Evolutionary conservation across 495 filamentous ascomycete species (phyloP), one percentile per base, ranked within the genome.

Genomic region (Trichoderma erinaceum): DNA sequence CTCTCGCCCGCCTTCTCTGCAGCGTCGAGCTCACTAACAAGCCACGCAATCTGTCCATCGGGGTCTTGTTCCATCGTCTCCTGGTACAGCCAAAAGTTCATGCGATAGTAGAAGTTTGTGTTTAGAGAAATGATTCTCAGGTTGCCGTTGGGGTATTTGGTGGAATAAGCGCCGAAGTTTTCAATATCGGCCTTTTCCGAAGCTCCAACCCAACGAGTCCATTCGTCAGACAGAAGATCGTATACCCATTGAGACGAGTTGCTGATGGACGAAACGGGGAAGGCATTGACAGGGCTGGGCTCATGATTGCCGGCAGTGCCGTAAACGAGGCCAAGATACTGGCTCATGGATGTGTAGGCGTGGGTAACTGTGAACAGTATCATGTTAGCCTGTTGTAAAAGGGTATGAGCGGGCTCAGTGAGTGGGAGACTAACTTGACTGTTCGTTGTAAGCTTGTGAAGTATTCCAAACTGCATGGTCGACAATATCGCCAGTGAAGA

Each of bases 91-190:
- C 80, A 82, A 75, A 82, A 85, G 75, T 87, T 86, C 52, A 80
- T 75, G 63, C 77, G 79, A 71, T 87, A 86, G 77, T 84, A 87
- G 71, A 86, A 77, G 68, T 84, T 81, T 43, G 81, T 87, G 74
- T 83, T 88, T 68, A 86, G 78, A 18, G 83, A 85, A 70, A 88
- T 86, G 52, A 88, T 76, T 18, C 82, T 78, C 4, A 88, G 77
- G 15, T 79, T 79, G 27, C 74, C 75, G 63, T 73, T 70, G 12
- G 77, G 76, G 58, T 81, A 75, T 35, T 77, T 72, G 16, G 75
- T 77, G 3, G 84, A 84, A 68, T 87, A 88, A 3, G 78, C 78
- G 25, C 82, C 85, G 46, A 82, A 82, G 41, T 82, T 71, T 32
- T 63, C 64, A 46, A 73, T 69, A 21, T 73, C 74, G 21, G 76